phyloP scores from a whole-genome alignment of 257 asterid species.

The Ocimum tenuiflorum region DNA sequence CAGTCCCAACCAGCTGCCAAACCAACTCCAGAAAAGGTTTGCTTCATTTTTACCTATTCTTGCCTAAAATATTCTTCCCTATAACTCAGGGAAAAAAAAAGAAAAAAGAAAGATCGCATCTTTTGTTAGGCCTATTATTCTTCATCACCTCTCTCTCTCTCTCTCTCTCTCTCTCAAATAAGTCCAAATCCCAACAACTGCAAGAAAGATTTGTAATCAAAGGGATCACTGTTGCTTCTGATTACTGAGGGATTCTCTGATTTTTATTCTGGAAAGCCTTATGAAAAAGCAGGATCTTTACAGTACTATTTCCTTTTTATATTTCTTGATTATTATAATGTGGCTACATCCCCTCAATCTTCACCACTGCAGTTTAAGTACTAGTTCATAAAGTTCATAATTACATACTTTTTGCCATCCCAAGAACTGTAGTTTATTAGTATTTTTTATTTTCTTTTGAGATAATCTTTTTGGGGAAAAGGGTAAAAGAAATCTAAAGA shows the following conservation, averaged over 20 bases:
- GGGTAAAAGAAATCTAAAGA: constrained; percentile 11
- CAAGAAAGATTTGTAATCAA: constrained; percentile 24
- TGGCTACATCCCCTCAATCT: constrained; percentile 10
- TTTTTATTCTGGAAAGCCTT: constrained; percentile 36
- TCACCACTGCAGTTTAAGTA: constrained; percentile 33
- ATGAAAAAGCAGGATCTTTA: constrained; percentile 47
- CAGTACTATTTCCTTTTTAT: constrained; percentile 25
- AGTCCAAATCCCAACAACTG: constrained; percentile 31
- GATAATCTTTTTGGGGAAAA: constrained; percentile 37
- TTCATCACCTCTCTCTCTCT: neutral
- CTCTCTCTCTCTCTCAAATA: neutral
- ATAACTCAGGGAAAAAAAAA: constrained; percentile 25
- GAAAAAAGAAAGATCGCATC: constrained; percentile 27
- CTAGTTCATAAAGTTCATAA: constrained; percentile 30
- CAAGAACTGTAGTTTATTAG: constrained; percentile 52
- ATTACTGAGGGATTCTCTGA: constrained; percentile 42
- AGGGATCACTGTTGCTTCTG: constrained; percentile 20
- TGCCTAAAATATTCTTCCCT: constrained; percentile 15
- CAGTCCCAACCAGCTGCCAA: constrained; percentile 35
- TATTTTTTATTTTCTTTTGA: constrained; percentile 8
- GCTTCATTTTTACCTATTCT: neutral
- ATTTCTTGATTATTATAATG: neutral
- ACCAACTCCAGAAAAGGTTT: constrained; percentile 54
- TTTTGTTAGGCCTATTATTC: constrained; percentile 9
- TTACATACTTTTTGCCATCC: constrained; percentile 45